Evolutionary conservation across 371 early-diverging fungal genomes (phyloP), one percentile per base, ranked within the genome.

Genomic region (Mortierella sp.): DNA sequence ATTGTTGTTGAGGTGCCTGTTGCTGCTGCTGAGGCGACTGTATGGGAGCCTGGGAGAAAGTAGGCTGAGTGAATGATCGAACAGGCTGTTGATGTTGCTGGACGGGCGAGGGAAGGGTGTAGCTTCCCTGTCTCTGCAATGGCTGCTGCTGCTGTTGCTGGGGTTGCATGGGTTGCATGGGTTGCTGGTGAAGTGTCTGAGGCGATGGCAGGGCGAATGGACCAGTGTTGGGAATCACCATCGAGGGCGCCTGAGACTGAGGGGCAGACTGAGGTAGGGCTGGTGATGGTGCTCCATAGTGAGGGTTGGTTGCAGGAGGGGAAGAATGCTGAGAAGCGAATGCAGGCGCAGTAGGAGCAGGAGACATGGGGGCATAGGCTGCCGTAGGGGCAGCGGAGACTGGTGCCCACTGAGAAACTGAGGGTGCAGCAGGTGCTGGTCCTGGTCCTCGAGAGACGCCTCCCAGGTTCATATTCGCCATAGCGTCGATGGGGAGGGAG

Each of bases 391-490:
- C 71, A 11, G 79, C 41, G 24, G 73, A 68, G 0, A 76, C 63
- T 3, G 71, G 64, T 10, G 68, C 48, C 74, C 82, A 84, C 64
- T 79, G 76, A 29, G 80, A 67, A 13, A 58, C 61, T 5, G 73
- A 39, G 7, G 85, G 77, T 9, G 70, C 70, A n/a, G 53, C 41
- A 24, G 79, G 69, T 26, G 81, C 73, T 1, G 71, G 55, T 40
- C 65, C 65, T 48, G 73, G 66, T 65, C 68, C 55, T 37, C 68
- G 63, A 41, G 74, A 53, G 40, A 71, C 44, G 76, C 80, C 63
- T 68, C 77, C 53, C 52, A 71, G 34, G 14, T 71, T 79, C 64
- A 89, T 65, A 29, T 85, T 82, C n/a, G 88, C 80, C 63, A 86
- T 75, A 22, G 74, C 70, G 74, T 85, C 81, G 69, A 87, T 85